Percentiles rank a stretch among this genome's conserved stretches.
Conservation (phyloP, 257 asterid species). For the Hygrophila difformis region DNA sequence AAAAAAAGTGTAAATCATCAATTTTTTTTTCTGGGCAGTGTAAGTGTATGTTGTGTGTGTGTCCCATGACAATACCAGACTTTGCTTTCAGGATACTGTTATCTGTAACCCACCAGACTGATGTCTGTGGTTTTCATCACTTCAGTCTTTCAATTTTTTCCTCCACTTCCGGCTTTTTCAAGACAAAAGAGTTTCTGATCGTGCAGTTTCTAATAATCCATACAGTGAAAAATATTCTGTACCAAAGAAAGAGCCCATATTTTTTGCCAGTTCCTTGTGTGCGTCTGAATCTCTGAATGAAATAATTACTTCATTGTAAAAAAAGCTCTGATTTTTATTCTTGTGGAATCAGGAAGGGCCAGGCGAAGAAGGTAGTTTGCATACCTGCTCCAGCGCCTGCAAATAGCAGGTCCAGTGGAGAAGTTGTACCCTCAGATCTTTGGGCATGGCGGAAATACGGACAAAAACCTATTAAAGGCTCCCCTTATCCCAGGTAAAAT, state of each 20-base stretch:
- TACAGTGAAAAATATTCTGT: background rate
- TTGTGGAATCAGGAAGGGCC: constrained; percentile 78
- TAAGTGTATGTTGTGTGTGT: background rate
- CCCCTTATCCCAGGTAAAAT: constrained; percentile 71
- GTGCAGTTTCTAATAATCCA: background rate
- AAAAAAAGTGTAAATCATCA: background rate
- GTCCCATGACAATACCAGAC: constrained; percentile 1
- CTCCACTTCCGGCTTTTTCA: constrained; percentile 23
- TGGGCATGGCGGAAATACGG: constrained; percentile 74
- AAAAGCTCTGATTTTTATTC: constrained; percentile 20
- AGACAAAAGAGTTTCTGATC: background rate
- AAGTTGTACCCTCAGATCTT: constrained; percentile 74
- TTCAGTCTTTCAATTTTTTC: constrained; percentile 22
- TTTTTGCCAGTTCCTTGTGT: too few species aligned
- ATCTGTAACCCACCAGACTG: constrained; percentile 16
- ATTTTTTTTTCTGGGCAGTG: background rate
- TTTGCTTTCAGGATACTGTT: constrained; percentile 20
- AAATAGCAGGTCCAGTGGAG: constrained; percentile 61
- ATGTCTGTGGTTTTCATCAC: constrained; percentile 19
- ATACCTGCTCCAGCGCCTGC: constrained; percentile 81
- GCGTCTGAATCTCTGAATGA: background rate
- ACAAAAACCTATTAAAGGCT: constrained; percentile 86
- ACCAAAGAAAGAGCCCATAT: too few species aligned
- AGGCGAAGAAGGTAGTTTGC: constrained; percentile 80
- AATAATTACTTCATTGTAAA: background rate